Evolutionary conservation across 305 asterid species (phyloP).

Genomic region (Fraxinus latifolia): DNA sequence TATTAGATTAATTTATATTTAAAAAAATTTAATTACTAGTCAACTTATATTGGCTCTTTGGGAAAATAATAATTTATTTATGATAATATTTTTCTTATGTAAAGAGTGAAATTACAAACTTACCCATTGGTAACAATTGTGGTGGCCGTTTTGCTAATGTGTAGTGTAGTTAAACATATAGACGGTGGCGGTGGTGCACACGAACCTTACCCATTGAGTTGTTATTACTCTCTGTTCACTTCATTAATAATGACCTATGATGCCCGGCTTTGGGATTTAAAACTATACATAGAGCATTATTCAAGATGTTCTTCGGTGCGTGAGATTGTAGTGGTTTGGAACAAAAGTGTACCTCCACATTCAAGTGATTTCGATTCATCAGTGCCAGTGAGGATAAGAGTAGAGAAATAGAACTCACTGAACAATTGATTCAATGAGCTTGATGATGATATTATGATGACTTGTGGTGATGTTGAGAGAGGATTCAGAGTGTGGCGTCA

Average conservation of each 20-base stretch:
- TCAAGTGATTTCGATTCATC: constrained; percentile 64
- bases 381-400: constrained; percentile 78
- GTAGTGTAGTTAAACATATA: constrained; percentile 53
- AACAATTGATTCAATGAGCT: constrained; percentile 91
- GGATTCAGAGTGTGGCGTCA: constrained; percentile 86
- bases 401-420: constrained; percentile 68
- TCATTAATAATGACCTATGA: constrained; percentile 82
- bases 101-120: too few species aligned
- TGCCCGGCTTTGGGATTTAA: constrained; percentile 92
- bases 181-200: constrained; percentile 83
- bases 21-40: too few species aligned
- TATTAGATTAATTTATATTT: too few species aligned
- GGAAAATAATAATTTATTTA: too few species aligned
- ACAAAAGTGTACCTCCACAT: constrained; percentile 69
- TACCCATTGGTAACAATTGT: constrained; percentile 20
- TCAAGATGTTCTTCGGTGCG: constrained; percentile 86
- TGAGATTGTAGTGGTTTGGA: constrained; percentile 94
- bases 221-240: constrained; percentile 83
- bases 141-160: constrained; percentile 38
- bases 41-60: too few species aligned
- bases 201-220: constrained; percentile 62
- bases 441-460: constrained; percentile 96
- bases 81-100: too few species aligned
- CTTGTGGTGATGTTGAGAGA: constrained; percentile 76
- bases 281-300: constrained; percentile 77